Evolutionary conservation across 2,329 filamentous ascomycete species (phyloP).

Genomic region (Aspergillus proliferans): DNA sequence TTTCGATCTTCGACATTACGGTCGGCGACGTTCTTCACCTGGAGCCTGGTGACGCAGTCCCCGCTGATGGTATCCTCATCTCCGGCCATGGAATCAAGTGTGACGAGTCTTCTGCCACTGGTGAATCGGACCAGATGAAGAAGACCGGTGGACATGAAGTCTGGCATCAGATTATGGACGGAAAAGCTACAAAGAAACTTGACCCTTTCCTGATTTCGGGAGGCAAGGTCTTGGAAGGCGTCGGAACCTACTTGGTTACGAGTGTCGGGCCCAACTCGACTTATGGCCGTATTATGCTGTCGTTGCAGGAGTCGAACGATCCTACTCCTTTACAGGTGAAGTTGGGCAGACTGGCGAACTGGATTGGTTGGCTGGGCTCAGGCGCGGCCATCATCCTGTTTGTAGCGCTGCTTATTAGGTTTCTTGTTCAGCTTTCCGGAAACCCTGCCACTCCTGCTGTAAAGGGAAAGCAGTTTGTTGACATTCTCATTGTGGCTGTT

Average conservation of each 20-base stretch:
- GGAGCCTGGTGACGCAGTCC: slow-evolving; percentile 63
- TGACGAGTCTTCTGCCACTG: slow-evolving; percentile 67
- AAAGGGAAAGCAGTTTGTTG: slow-evolving; percentile 72
- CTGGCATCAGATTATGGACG: slow-evolving; percentile 49
- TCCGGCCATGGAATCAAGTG: slow-evolving; percentile 61
- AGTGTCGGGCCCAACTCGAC: slow-evolving; percentile 67
- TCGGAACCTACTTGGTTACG: slow-evolving; percentile 68
- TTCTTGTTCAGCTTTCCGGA: slow-evolving; percentile 61
- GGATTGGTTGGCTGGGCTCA: slow-evolving; percentile 72
- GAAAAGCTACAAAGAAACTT: slow-evolving; percentile 49
- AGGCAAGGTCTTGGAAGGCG: slow-evolving; percentile 68
- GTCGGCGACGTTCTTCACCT: slow-evolving; percentile 66
- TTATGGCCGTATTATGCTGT: slow-evolving; percentile 69
- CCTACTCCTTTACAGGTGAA: slow-evolving; percentile 72
- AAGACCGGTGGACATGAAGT: slow-evolving; percentile 58
- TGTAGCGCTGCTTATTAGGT: slow-evolving; percentile 78
- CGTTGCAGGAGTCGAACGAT: slow-evolving; percentile 65
- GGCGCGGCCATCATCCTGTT: slow-evolving; percentile 71
- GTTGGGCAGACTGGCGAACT: slow-evolving; percentile 67
- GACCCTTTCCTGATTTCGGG: slow-evolving; percentile 77
- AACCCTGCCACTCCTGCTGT: slow-evolving; percentile 53
- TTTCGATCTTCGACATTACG: slow-evolving; percentile 61
- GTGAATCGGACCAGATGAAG: slow-evolving; percentile 66
- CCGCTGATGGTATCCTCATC: slow-evolving; percentile 65
- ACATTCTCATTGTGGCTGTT: slow-evolving; percentile 71